Percentiles rank a stretch among this genome's conserved stretches.
phyloP scores from a whole-genome alignment of 345 rosid species.

The Arabidopsis arenosa region DNA sequence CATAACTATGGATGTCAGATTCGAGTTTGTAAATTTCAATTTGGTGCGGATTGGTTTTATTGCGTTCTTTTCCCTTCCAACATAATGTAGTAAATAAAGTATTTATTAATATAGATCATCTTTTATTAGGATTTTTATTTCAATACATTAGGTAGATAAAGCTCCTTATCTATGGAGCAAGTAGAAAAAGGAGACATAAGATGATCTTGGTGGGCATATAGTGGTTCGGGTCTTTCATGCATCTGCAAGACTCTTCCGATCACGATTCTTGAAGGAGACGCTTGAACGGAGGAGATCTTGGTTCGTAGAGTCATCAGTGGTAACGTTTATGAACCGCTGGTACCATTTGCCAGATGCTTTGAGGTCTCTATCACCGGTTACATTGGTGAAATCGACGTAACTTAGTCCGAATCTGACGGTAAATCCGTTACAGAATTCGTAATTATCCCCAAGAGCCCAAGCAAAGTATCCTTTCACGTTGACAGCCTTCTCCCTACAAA shows the following conservation, averaged over 20 bases:
- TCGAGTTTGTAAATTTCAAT: too few species aligned
- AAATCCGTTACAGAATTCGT: constrained; percentile 27
- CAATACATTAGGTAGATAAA: neutral
- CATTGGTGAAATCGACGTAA: constrained; percentile 11
- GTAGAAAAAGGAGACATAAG: constrained; percentile 6
- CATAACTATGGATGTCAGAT: too few species aligned
- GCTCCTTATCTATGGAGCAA: constrained; percentile 31
- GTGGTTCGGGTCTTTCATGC: constrained; percentile 11
- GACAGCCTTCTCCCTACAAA: constrained; percentile 8
- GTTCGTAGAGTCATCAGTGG: neutral
- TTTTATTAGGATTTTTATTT: constrained; percentile 1
- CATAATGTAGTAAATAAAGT: neutral
- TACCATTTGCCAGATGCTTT: constrained; percentile 33
- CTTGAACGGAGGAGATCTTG: constrained; percentile 12
- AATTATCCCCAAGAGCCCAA: constrained; percentile 38
- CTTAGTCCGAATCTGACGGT: constrained; percentile 35
- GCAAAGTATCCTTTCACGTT: constrained; percentile 35
- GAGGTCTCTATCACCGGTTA: constrained; percentile 29
- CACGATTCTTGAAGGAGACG: neutral
- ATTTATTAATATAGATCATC: neutral
- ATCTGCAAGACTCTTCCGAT: neutral
- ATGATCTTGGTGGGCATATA: constrained; percentile 7
- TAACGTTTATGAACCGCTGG: constrained; percentile 1
- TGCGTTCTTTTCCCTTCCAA: too few species aligned
- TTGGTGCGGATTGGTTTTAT: too few species aligned